phyloP scores from a whole-genome alignment of 192 early-diverging fungal genomes.

The Mortierella claussenii region DNA sequence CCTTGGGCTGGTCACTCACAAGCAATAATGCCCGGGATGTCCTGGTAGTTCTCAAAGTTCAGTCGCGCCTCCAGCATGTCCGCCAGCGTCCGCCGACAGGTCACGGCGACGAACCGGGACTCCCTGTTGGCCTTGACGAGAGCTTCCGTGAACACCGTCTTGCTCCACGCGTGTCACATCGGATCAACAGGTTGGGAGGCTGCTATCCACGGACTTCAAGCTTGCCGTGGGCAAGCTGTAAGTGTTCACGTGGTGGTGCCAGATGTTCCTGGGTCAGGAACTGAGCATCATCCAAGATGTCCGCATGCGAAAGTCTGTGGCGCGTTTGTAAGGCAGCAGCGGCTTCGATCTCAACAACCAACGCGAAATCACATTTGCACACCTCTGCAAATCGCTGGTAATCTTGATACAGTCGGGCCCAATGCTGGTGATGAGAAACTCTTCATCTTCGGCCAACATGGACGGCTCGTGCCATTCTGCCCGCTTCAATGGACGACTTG shows the following conservation, averaged over 20 bases:
- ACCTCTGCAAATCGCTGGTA: neutral
- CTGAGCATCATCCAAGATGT: constrained; percentile 7
- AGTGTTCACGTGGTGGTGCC: too few species aligned
- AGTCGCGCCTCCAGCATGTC: constrained; percentile 12
- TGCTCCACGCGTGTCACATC: constrained; percentile 10
- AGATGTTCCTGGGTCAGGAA: neutral
- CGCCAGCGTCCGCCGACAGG: constrained; percentile 9
- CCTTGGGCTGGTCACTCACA: too few species aligned
- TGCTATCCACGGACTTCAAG: constrained; percentile 10
- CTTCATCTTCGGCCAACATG: constrained; percentile 7
- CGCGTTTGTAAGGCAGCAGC: too few species aligned
- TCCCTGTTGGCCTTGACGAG: constrained; percentile 12
- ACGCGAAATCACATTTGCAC: neutral
- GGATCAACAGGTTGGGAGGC: constrained; percentile 19
- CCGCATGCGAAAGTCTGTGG: too few species aligned
- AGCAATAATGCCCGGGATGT: too few species aligned
- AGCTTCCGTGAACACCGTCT: constrained; percentile 8
- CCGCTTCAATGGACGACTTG: neutral
- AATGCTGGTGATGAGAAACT: constrained; percentile 22
- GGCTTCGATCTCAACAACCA: constrained; percentile 1
- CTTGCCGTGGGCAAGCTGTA: neutral
- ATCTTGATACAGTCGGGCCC: constrained; percentile 9
- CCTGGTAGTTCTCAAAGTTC: neutral
- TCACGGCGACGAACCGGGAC: constrained; percentile 5
- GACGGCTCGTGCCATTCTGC: constrained; percentile 22